These are phyloP conservation scores for Coemansia sp. DNA, from an alignment of 192 early-diverging fungal genomes.

Conservation along the genomic window DNA sequence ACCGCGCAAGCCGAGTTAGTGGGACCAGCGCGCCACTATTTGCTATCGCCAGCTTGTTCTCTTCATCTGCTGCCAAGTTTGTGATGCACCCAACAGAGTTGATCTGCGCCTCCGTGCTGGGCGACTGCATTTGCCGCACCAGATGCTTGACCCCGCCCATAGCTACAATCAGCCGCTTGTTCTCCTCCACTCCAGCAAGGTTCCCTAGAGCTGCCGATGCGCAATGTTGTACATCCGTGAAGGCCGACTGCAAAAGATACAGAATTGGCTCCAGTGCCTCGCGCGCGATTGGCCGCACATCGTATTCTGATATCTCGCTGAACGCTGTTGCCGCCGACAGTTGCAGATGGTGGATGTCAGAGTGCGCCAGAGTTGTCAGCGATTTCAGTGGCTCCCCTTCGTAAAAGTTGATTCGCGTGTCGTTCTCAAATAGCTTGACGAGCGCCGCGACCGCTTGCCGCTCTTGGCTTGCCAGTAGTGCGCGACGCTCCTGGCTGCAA, in stretches of 20 bases:
- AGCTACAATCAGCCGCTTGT: constrained; percentile 78
- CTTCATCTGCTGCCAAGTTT: constrained; percentile 78
- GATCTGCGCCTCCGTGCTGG: constrained; percentile 80
- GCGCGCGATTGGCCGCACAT: constrained; percentile 66
- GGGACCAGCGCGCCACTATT: constrained; percentile 74
- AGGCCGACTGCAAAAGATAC: constrained; percentile 72
- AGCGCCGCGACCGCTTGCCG: constrained; percentile 37
- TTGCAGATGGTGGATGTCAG: constrained; percentile 82
- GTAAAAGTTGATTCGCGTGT: constrained; percentile 61
- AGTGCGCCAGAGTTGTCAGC: constrained; percentile 76
- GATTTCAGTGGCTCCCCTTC: constrained; percentile 74
- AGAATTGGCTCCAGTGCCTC: constrained; percentile 73
- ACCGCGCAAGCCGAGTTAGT: constrained; percentile 70
- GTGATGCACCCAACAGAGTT: constrained; percentile 93
- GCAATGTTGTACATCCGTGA: constrained; percentile 76
- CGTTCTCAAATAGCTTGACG: constrained; percentile 46
- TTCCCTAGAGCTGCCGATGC: constrained; percentile 84
- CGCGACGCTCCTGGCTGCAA: constrained; percentile 21
- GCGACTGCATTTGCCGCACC: constrained; percentile 76
- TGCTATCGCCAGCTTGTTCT: constrained; percentile 81
- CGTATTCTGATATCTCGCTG: constrained; percentile 84
- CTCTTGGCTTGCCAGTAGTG: constrained; percentile 34
- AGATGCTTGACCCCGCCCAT: constrained; percentile 74
- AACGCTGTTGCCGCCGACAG: constrained; percentile 85
- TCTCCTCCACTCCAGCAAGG: constrained; percentile 65